Base-by-base conservation (phyloP, 495 filamentous ascomycete species). In the Penicillium riverlandense region DNA sequence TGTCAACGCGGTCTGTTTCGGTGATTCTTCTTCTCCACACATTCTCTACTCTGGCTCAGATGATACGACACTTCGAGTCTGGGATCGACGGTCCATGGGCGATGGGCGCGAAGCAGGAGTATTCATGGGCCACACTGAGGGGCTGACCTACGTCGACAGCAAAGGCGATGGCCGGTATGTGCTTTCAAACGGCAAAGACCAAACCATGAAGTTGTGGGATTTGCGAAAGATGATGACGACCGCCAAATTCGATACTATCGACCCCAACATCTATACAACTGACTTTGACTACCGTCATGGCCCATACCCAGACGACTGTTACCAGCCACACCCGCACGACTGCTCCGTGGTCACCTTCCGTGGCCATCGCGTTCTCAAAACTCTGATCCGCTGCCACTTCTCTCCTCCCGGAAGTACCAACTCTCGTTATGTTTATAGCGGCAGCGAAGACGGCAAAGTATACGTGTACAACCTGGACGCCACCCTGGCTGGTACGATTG, bases 191-290 rank as follows among this genome's bases (percentile, higher is more conserved):
- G 86, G 78, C 45, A 98, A 98, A 55, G 92, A 98, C 54, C 92
- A 98, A 62, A 86, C 80, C 29, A 95, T 95, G 84, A 98, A 97
- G 66, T 75, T 98, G 4, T 98, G 92, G 92, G 92, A 98, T 66
- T 67, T 98, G 37, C 74, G 94, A 43, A 84, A 79, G 48, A 88
- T 86, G 76, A 85, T 87, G 76, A 79, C 78, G 14, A 82, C 80
- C 13, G 72, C 78, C 14, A 74, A 75, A 12, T 85, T 82, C 41
- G 77, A 79, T 31, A 57, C 53, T 1, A 64, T 82, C 41, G 67
- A 77, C 14, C 67, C 74, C n/a, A 58, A 58, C 11, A 62, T 67
- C 6, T 85, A 79, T 54, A 76, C 74, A 2, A 84, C 77, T 36
- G 76, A 75, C 3, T 96, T 92, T 64, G 92, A 98, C 62, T 98